These are phyloP conservation scores for Atalantia buxifolia DNA, from an alignment of 345 rosid genomes.

Conservation along the genomic window DNA sequence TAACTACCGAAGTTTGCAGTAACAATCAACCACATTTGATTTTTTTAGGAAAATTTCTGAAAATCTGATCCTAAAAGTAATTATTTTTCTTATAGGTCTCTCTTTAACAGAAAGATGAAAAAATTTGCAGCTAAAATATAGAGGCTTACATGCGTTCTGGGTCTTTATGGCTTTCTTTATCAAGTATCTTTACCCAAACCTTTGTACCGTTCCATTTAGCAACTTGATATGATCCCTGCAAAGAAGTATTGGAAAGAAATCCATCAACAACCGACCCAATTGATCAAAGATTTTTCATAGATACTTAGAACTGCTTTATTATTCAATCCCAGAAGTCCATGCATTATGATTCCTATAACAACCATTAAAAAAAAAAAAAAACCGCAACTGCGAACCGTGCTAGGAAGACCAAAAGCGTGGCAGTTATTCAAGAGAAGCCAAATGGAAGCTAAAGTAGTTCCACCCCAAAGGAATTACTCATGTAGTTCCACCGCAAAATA, in stretches of 20 bases:
- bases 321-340: not conserved
- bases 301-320: not conserved
- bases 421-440: not conserved
- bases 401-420: not conserved
- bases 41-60: not conserved
- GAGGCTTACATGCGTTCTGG: conserved; percentile 58
- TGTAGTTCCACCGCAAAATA: not conserved
- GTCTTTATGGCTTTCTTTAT: conserved; percentile 63
- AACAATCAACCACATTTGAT: not conserved
- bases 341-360: not conserved
- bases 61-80: not conserved
- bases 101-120: not conserved
- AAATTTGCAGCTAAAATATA: not conserved
- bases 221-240: conserved; percentile 89
- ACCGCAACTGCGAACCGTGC: not conserved
- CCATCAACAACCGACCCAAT: not conserved
- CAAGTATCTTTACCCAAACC: conserved; percentile 87
- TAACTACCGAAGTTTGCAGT: not conserved
- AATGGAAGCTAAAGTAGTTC: not conserved
- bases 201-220: conserved; percentile 99
- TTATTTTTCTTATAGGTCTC: not conserved
- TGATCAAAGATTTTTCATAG: not conserved
- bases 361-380: not conserved
- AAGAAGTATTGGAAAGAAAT: not conserved
- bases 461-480: not conserved